Percentiles rank a stretch among this genome's conserved stretches.
Evolutionary conservation across 1,284 basidiomycete species (phyloP).

Genomic region (Megacollybia platyphylla): DNA sequence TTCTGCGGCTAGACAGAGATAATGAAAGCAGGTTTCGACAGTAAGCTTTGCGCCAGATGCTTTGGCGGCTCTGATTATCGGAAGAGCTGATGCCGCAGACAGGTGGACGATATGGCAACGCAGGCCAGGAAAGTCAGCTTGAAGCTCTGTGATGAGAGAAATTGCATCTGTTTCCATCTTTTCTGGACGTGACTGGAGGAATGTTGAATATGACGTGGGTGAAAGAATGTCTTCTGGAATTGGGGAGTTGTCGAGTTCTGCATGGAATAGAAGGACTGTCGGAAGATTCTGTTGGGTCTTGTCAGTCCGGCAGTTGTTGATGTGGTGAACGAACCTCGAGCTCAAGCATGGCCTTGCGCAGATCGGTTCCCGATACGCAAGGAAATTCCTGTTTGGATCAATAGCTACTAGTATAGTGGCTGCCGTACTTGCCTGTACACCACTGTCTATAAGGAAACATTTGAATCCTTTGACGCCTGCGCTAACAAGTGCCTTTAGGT

Average conservation of each 20-base stretch:
- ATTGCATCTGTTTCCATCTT: constrained; percentile 72
- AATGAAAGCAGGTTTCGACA: constrained; percentile 93
- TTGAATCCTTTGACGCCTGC: constrained; percentile 90
- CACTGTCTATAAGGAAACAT: constrained; percentile 89
- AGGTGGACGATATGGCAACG: constrained; percentile 91
- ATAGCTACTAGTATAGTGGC: constrained; percentile 1
- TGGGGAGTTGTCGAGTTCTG: constrained; percentile 54
- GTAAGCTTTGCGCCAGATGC: constrained; percentile 56
- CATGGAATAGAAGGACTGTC: constrained; percentile 79
- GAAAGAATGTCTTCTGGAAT: constrained; percentile 16
- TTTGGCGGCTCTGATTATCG: constrained; percentile 58
- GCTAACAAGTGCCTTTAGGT: constrained; percentile 58
- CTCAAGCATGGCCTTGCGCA: constrained; percentile 58
- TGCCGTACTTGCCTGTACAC: constrained; percentile 59
- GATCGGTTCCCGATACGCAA: constrained; percentile 61
- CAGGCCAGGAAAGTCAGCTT: constrained; percentile 47
- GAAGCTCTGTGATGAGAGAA: constrained; percentile 56
- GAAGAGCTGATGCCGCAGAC: constrained; percentile 72
- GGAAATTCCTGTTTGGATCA: constrained; percentile 68
- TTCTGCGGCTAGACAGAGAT: constrained; percentile 60
- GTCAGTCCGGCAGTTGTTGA: background rate
- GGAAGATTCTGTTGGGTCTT: constrained; percentile 35
- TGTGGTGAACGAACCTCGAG: constrained; percentile 40
- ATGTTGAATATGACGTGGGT: constrained; percentile 60
- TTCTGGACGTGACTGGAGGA: constrained; percentile 73